phyloP scores from a whole-genome alignment of 2,329 filamentous ascomycete genomes.

The Colletotrichum sp. region DNA sequence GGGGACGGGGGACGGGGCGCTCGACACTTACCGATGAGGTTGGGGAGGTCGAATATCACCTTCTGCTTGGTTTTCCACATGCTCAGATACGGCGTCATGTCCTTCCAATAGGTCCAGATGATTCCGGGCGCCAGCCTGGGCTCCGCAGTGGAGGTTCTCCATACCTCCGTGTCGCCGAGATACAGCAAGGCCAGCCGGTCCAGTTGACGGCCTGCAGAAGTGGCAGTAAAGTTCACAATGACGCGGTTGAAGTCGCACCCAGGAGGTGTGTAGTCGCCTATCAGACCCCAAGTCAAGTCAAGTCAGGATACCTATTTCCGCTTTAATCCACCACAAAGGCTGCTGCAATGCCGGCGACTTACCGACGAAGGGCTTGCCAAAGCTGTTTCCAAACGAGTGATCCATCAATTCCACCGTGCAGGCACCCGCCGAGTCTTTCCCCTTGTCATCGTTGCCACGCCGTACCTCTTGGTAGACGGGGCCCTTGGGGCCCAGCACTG shows the following conservation, averaged over 20 bases:
- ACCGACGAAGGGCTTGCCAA: constrained; percentile 77
- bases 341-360: constrained; percentile 31
- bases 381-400: constrained; percentile 74
- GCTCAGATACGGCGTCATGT: constrained; percentile 74
- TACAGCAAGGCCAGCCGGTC: constrained; percentile 80
- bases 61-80: constrained; percentile 74
- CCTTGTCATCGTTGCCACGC: constrained; percentile 19
- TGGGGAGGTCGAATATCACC: constrained; percentile 81
- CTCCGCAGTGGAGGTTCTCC: constrained; percentile 82
- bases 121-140: constrained; percentile 71
- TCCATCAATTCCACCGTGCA: constrained; percentile 69
- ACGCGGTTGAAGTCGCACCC: constrained; percentile 75
- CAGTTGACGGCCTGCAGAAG: constrained; percentile 74
- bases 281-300: not conserved
- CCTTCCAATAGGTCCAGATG: constrained; percentile 77
- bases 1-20: not conserved
- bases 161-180: constrained; percentile 79
- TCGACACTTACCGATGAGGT: constrained; percentile 57
- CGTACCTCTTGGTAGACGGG: constrained; percentile 19
- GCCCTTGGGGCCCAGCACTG: constrained; percentile 59
- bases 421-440: constrained; percentile 26
- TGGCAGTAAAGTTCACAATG: constrained; percentile 77
- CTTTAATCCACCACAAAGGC: not conserved
- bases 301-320: constrained; percentile 13
- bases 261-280: constrained; percentile 70